These are phyloP conservation scores for Yarrowia hollandica DNA, from an alignment of 805 yeast genomes.

Conservation along the genomic window DNA sequence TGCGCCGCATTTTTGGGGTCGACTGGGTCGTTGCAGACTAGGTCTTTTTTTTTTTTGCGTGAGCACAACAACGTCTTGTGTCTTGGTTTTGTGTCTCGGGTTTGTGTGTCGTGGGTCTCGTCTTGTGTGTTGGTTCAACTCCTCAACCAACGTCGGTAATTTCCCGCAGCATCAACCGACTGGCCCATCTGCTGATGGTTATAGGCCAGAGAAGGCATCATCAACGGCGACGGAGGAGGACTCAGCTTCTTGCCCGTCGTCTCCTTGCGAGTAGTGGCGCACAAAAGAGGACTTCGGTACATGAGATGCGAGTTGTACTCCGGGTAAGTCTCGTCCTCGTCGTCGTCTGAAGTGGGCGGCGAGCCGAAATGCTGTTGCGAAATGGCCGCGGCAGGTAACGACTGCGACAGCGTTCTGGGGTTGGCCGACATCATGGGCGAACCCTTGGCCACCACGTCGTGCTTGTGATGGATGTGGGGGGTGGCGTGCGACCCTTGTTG, in stretches of 20 bases:
- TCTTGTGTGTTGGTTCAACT: neutral
- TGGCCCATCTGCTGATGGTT: constrained; percentile 27
- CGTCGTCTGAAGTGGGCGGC: constrained; percentile 14
- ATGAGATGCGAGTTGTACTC: constrained; percentile 29
- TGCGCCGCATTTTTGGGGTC: constrained; percentile 24
- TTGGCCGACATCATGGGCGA: neutral
- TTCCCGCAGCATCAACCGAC: constrained; percentile 7
- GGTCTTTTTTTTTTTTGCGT: neutral
- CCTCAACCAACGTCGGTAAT: constrained; percentile 7
- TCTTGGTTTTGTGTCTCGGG: neutral
- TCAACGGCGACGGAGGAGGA: constrained; percentile 28
- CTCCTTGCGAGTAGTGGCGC: constrained; percentile 14
- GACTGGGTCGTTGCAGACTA: too few species aligned
- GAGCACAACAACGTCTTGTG: too few species aligned
- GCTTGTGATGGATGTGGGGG: neutral
- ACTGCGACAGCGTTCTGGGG: constrained; percentile 3
- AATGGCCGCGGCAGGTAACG: constrained; percentile 9
- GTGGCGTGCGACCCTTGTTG: neutral
- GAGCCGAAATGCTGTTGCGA: constrained; percentile 23
- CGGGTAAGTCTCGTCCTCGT: constrained; percentile 16
- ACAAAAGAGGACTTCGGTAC: constrained; percentile 21
- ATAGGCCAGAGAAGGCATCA: constrained; percentile 26
- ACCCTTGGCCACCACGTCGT: neutral
- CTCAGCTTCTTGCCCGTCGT: constrained; percentile 1
- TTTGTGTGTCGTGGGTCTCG: too few species aligned